These are phyloP conservation scores for Basipetospora chlamydospora DNA, from an alignment of 2,329 filamentous ascomycete species.

Conservation along the genomic window DNA sequence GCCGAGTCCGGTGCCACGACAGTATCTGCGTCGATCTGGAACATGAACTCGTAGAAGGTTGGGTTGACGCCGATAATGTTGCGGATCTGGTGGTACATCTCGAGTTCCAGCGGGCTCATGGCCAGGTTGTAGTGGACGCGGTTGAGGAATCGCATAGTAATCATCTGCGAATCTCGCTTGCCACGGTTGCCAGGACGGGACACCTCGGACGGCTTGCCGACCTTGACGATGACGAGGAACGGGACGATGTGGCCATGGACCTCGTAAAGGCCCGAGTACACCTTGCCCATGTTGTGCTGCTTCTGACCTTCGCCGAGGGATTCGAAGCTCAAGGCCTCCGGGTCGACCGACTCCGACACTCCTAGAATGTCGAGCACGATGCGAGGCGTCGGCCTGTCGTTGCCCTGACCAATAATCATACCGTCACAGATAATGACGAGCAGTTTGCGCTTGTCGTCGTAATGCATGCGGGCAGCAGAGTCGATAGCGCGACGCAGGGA, in stretches of 20 bases:
- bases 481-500: conserved; percentile 94
- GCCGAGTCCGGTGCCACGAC: conserved; percentile 81
- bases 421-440: conserved; percentile 96
- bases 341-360: conserved; percentile 84
- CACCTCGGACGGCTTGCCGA: conserved; percentile 95
- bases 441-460: conserved; percentile 96
- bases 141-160: conserved; percentile 98
- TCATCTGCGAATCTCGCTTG: conserved; percentile 98
- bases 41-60: conserved; percentile 91
- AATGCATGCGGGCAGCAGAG: conserved; percentile 85
- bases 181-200: conserved; percentile 91
- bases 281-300: conserved; percentile 98
- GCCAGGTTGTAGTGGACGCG: conserved; percentile 93
- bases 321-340: conserved; percentile 92
- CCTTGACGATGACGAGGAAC: conserved; percentile 92
- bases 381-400: conserved; percentile 91
- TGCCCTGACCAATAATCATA: conserved; percentile 90
- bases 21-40: conserved; percentile 96
- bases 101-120: conserved; percentile 92
- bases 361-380: conserved; percentile 96
- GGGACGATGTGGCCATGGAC: conserved; percentile 96
- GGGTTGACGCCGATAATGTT: conserved; percentile 99
- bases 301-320: conserved; percentile 89
- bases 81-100: conserved; percentile 96
- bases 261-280: conserved; percentile 95